These are phyloP conservation scores for Tetrapyrgos nigripes DNA, from an alignment of 1,284 basidiomycete genomes.

Conservation along the genomic window DNA sequence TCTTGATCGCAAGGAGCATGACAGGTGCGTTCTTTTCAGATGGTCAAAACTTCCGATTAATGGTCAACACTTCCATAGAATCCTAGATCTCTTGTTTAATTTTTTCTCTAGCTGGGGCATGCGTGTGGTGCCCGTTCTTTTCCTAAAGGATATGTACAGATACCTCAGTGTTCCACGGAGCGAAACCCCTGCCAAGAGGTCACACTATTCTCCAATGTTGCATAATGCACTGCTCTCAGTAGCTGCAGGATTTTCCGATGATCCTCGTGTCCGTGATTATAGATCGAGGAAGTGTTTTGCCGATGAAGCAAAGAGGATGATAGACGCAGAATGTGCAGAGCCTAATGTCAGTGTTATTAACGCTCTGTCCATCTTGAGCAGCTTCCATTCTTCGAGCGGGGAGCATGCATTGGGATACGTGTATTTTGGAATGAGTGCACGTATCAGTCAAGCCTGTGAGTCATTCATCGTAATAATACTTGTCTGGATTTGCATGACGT, in stretches of 20 bases:
- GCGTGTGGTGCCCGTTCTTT: constrained; percentile 55
- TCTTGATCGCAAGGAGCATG: constrained; percentile 58
- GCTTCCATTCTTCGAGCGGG: constrained; percentile 61
- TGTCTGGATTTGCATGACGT: constrained; percentile 4
- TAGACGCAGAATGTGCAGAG: constrained; percentile 62
- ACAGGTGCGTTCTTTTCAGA: constrained; percentile 39
- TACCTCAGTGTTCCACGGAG: constrained; percentile 53
- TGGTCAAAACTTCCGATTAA: constrained; percentile 3
- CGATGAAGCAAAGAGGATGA: constrained; percentile 55
- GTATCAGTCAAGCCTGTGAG: constrained; percentile 33
- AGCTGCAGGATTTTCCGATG: constrained; percentile 63
- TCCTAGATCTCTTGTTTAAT: constrained; percentile 64
- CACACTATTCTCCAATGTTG: constrained; percentile 74
- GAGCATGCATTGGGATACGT: constrained; percentile 64
- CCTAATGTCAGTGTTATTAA: constrained; percentile 67
- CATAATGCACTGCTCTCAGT: constrained; percentile 72
- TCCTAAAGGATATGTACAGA: constrained; percentile 64
- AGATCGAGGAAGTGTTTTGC: constrained; percentile 57
- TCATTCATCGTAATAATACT: constrained; percentile 7
- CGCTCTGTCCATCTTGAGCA: constrained; percentile 61
- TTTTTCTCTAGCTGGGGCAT: constrained; percentile 68
- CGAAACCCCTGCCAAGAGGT: constrained; percentile 50
- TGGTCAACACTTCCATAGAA: constrained; percentile 33
- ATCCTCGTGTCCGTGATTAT: constrained; percentile 53
- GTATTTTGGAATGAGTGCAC: constrained; percentile 58